Percentiles rank a stretch among this genome's conserved stretches.
Evolutionary conservation across 2,329 filamentous ascomycete genomes (phyloP).

Genomic region (Trichoderma brevicompactum): DNA sequence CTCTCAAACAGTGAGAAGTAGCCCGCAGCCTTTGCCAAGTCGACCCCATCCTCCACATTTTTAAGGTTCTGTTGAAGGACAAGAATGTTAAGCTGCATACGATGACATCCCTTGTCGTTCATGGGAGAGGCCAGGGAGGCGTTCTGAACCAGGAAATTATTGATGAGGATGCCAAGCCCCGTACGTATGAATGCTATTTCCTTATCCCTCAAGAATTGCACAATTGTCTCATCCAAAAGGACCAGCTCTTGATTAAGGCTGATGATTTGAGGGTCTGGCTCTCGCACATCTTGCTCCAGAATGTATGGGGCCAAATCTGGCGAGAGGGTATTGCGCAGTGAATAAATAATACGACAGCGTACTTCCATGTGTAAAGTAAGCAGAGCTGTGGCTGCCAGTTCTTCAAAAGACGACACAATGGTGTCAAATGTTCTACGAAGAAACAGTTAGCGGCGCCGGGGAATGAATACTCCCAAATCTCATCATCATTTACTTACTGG

Average conservation of each 20-base stretch:
- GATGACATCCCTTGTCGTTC: constrained; percentile 80
- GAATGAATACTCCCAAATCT: not conserved
- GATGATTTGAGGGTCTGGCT: constrained; percentile 81
- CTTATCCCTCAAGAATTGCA: constrained; percentile 69
- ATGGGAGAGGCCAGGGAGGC: constrained; percentile 75
- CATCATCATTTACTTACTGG: constrained; percentile 57
- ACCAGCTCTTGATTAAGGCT: constrained; percentile 81
- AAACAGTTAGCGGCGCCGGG: not conserved
- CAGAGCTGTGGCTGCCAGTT: constrained; percentile 77
- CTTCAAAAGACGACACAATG: constrained; percentile 80
- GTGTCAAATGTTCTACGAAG: constrained; percentile 74
- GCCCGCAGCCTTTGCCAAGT: constrained; percentile 64
- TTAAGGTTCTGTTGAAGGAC: constrained; percentile 97
- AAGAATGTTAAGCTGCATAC: constrained; percentile 91
- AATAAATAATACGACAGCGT: constrained; percentile 81
- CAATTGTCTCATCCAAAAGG: constrained; percentile 82
- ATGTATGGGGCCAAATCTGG: constrained; percentile 65
- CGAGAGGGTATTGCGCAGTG: constrained; percentile 68
- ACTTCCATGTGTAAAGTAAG: constrained; percentile 88
- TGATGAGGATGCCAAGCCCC: constrained; percentile 77
- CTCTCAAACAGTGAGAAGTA: constrained; percentile 72
- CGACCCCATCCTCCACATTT: constrained; percentile 77
- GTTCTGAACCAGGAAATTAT: constrained; percentile 75
- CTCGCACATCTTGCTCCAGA: constrained; percentile 72
- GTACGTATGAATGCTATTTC: constrained; percentile 77